Evolutionary conservation across 2,329 filamentous ascomycete species (phyloP).

Genomic region (Ophiocordyceps camponoti-leonardi): DNA sequence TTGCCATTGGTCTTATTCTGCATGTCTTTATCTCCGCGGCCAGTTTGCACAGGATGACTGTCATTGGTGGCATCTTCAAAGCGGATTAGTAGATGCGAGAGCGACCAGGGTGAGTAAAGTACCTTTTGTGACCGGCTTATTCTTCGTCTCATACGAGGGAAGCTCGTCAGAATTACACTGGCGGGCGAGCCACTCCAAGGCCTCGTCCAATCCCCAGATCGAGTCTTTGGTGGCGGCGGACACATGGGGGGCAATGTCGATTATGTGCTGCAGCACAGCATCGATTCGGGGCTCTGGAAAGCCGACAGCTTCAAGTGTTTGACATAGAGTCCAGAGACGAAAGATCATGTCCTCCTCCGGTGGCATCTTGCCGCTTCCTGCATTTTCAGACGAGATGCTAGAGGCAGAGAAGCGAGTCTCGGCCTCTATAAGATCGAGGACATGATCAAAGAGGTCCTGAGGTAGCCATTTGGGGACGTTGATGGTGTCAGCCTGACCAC

Average conservation of each 20-base stretch:
- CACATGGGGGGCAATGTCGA: conserved; percentile 50
- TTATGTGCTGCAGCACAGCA: conserved; percentile 45
- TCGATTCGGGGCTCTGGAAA: conserved; percentile 49
- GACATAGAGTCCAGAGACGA: conserved; percentile 71
- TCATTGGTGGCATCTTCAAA: conserved; percentile 29
- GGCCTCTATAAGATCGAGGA: conserved; percentile 54
- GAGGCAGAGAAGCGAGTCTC: conserved; percentile 43
- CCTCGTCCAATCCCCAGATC: conserved; percentile 76
- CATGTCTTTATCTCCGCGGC: conserved; percentile 16
- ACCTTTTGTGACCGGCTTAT: conserved; percentile 21
- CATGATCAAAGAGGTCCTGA: conserved; percentile 57
- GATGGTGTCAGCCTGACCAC: conserved; percentile 58
- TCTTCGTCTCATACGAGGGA: conserved; percentile 45
- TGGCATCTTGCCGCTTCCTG: conserved; percentile 33
- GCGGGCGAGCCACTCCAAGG: conserved; percentile 77
- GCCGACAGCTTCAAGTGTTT: conserved; percentile 50
- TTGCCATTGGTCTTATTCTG: conserved; percentile 7
- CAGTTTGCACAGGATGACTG: conserved; percentile 20
- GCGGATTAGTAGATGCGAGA: conserved; percentile 1
- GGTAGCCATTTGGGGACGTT: conserved; percentile 66
- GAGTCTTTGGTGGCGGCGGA: conserved; percentile 39
- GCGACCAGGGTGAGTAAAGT: not conserved
- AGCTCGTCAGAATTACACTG: conserved; percentile 53
- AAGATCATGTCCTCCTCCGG: conserved; percentile 61
- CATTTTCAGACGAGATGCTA: conserved; percentile 27